phyloP scores from a whole-genome alignment of 176 grass and related monocot genomes.

The Areca catechu region DNA sequence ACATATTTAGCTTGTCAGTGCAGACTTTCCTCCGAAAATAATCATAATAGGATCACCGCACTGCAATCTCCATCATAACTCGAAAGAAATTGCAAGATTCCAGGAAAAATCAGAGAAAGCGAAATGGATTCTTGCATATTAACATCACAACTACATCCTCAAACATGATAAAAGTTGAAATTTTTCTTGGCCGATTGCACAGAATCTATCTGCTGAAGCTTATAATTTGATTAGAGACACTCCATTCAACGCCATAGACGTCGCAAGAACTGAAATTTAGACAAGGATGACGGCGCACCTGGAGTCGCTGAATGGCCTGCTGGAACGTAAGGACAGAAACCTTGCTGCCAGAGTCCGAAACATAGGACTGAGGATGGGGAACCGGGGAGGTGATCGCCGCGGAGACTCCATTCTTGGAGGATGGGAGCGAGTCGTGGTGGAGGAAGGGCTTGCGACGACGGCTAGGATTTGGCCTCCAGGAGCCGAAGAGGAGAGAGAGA shows the following conservation, averaged over 20 bases:
- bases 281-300: slow-evolving; percentile 27
- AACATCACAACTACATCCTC: background rate
- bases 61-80: too few species aligned
- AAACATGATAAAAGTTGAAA: slow-evolving; percentile 2
- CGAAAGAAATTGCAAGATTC: background rate
- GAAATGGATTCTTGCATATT: background rate
- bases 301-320: slow-evolving; percentile 95
- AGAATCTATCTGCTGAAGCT: too few species aligned
- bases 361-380: slow-evolving; percentile 7
- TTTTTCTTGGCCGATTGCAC: too few species aligned
- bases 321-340: slow-evolving; percentile 63
- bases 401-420: background rate
- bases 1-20: too few species aligned
- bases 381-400: background rate
- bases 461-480: background rate
- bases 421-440: background rate
- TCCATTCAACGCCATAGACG: too few species aligned
- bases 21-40: too few species aligned
- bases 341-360: background rate
- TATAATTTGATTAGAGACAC: too few species aligned
- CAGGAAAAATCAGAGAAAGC: background rate
- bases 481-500: background rate
- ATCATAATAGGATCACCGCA: too few species aligned
- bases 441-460: background rate
- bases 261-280: background rate